Conservation (phyloP, 768 basidiomycete species). For the Boletus fagicola region DNA sequence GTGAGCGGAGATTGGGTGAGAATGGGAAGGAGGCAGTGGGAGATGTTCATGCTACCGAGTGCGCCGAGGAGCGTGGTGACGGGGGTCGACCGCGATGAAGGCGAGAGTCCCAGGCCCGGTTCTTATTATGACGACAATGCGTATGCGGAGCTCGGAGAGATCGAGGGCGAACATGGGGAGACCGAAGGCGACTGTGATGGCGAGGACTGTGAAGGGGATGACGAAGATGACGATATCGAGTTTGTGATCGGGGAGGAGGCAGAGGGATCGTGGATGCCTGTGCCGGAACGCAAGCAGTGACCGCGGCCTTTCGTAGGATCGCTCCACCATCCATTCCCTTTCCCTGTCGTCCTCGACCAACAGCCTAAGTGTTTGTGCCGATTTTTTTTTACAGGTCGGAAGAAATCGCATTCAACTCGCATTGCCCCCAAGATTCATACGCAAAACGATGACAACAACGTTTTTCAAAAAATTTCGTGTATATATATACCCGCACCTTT, state of each 20-base stretch:
- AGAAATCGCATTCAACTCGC: conserved; percentile 18
- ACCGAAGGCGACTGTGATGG: conserved; percentile 31
- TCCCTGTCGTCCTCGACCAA: background rate
- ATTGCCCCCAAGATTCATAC: conserved; percentile 2
- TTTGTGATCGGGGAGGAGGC: conserved; percentile 59
- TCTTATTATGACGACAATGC: background rate
- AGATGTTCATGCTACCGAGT: conserved; percentile 55
- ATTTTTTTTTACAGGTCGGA: conserved; percentile 12
- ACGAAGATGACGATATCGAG: conserved; percentile 76
- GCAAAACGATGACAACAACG: conserved; percentile 2
- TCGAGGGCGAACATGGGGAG: conserved; percentile 24
- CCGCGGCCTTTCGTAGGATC: background rate
- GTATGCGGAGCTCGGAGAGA: conserved; percentile 7
- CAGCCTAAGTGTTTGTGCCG: conserved; percentile 8
- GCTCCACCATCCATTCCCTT: background rate
- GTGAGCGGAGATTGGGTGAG: conserved; percentile 69
- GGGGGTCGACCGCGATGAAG: background rate
- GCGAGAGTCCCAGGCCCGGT: background rate
- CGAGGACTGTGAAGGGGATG: conserved; percentile 42
- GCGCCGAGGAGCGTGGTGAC: conserved; percentile 47
- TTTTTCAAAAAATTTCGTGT: conserved; percentile 6
- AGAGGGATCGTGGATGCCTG: conserved; percentile 37
- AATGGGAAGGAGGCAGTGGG: conserved; percentile 59
- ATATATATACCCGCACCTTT: conserved; percentile 21
- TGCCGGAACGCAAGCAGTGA: conserved; percentile 32